phyloP scores from a whole-genome alignment of 108 stramenopile genomes.

The Nitzschia sp. region DNA sequence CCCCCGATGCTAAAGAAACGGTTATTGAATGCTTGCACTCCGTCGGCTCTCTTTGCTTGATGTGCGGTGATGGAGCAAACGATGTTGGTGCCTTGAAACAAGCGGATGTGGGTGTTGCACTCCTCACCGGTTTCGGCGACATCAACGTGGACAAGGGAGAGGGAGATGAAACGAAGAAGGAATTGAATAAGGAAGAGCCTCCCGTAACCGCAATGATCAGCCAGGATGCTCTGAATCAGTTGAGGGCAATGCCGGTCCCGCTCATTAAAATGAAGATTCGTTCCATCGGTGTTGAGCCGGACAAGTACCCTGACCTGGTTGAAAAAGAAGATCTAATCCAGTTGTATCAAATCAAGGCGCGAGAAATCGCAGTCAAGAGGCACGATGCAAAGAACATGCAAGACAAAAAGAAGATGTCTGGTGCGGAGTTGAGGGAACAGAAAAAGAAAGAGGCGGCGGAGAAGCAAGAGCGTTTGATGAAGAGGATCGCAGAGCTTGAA shows the following conservation, averaged over 20 bases:
- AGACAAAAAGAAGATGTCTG: conserved; percentile 62
- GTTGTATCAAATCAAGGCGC: conserved; percentile 77
- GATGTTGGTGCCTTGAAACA: conserved; percentile 92
- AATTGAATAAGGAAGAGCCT: conserved; percentile 59
- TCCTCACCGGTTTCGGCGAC: conserved; percentile 93
- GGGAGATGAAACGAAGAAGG: conserved; percentile 37
- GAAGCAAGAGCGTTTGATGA: conserved; percentile 64
- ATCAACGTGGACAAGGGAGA: conserved; percentile 74
- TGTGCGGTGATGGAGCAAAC: conserved; percentile 99
- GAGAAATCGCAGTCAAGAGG: conserved; percentile 62
- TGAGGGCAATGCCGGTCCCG: conserved; percentile 51
- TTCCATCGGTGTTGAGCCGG: conserved; percentile 69
- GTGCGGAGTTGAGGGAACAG: conserved; percentile 55
- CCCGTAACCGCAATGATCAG: conserved; percentile 58
- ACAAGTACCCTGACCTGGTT: conserved; percentile 78
- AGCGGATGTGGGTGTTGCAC: conserved; percentile 94
- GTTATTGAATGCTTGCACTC: conserved; percentile 90
- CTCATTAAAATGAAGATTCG: conserved; percentile 69
- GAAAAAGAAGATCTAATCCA: conserved; percentile 85
- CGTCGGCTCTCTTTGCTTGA: conserved; percentile 81
- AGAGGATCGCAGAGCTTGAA: conserved; percentile 71
- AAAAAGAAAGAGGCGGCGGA: conserved; percentile 52
- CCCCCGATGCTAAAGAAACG: conserved; percentile 95
- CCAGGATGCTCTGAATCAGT: conserved; percentile 52
- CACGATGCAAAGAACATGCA: conserved; percentile 52